These are phyloP conservation scores for Anisodus acutangulus DNA, from an alignment of 257 asterid genomes.

Conservation along the genomic window DNA sequence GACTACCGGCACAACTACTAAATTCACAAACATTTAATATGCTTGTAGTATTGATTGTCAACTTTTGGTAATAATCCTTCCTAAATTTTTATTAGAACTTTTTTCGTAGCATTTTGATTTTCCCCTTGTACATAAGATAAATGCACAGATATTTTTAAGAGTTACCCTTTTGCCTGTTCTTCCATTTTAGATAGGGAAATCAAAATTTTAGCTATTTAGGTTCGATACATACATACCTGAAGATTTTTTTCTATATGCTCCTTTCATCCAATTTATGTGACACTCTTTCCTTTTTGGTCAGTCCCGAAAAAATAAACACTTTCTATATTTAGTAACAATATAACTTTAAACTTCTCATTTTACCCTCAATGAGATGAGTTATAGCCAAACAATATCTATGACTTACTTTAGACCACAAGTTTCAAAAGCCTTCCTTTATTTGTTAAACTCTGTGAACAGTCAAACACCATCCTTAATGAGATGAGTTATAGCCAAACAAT, in stretches of 20 bases:
- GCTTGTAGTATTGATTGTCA: background rate
- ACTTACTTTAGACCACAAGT: no score
- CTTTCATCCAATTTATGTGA: no score
- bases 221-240: background rate
- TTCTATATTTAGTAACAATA: no score
- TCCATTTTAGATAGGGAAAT: background rate
- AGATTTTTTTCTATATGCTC: background rate
- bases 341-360: no score
- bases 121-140: background rate
- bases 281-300: no score
- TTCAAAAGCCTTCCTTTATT: no score
- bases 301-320: no score
- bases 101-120: background rate
- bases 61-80: background rate
- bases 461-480: no score
- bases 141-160: background rate
- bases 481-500: no score
- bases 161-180: background rate
- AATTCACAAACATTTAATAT: background rate
- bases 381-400: no score
- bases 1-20: background rate
- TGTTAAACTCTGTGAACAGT: no score
- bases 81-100: background rate
- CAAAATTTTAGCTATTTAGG: background rate
- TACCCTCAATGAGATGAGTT: no score